Evolutionary conservation across 2,329 filamentous ascomycete genomes (phyloP).

Genomic region (Aspergillus arachidicola): DNA sequence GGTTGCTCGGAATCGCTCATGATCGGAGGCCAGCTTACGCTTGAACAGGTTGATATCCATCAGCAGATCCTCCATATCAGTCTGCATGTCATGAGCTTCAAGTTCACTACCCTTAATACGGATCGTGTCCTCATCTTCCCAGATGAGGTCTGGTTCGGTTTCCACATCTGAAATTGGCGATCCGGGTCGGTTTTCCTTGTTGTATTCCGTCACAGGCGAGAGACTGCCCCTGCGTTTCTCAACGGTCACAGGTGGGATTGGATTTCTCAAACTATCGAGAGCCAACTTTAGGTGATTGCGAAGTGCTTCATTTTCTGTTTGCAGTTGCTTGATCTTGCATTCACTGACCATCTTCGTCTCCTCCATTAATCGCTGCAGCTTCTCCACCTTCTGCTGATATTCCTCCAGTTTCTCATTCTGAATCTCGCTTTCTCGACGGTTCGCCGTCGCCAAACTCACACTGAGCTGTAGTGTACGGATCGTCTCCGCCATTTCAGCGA

Average conservation of each 20-base stretch:
- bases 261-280: conserved; percentile 83
- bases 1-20: conserved; percentile 41
- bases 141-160: conserved; percentile 42
- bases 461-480: conserved; percentile 83
- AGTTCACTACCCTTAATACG: conserved; percentile 47
- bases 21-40: conserved; percentile 81
- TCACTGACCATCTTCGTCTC: conserved; percentile 88
- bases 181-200: conserved; percentile 44
- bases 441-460: conserved; percentile 65
- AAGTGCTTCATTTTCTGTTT: conserved; percentile 87
- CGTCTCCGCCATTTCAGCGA: conserved; percentile 91
- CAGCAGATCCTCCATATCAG: conserved; percentile 82
- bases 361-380: conserved; percentile 95
- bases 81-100: conserved; percentile 68
- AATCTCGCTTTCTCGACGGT: conserved; percentile 71
- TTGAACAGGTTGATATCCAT: conserved; percentile 79
- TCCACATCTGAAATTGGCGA: conserved; percentile 32
- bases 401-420: conserved; percentile 87
- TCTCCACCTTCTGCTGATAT: conserved; percentile 85
- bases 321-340: conserved; percentile 87
- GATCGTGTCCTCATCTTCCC: conserved; percentile 56
- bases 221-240: conserved; percentile 38
- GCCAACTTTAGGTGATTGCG: conserved; percentile 86
- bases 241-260: conserved; percentile 64
- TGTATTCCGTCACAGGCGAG: conserved; percentile 58